phyloP scores from a whole-genome alignment of 148 eudicot genomes.

The Drosera capensis region DNA sequence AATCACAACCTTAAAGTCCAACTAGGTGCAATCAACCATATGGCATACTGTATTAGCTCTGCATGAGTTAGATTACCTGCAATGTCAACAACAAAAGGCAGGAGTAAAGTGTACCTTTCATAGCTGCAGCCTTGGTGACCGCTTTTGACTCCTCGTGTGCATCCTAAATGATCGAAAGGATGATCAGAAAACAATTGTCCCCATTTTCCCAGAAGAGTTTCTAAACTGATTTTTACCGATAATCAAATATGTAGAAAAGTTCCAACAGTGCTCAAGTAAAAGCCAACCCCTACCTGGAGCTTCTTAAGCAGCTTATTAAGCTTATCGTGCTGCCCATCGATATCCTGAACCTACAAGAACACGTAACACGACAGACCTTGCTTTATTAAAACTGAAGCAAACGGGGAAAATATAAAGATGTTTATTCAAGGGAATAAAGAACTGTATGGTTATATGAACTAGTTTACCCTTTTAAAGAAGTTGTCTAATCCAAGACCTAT shows the following conservation, averaged over 20 bases:
- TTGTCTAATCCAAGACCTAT: slow-evolving; percentile 66
- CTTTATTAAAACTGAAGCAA: not conserved
- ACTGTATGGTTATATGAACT: not conserved
- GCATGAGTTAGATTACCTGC: no score
- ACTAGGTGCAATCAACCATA: no score
- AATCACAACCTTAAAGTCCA: no score
- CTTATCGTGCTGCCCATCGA: slow-evolving; percentile 71
- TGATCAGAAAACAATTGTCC: slow-evolving; percentile 1
- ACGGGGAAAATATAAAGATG: not conserved
- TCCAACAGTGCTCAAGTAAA: not conserved
- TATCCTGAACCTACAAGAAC: slow-evolving; percentile 55
- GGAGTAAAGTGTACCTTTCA: slow-evolving; percentile 50
- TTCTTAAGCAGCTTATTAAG: slow-evolving; percentile 50
- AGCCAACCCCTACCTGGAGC: slow-evolving; percentile 52
- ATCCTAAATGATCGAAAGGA: slow-evolving; percentile 35
- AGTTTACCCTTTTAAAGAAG: slow-evolving; percentile 54
- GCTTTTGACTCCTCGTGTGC: slow-evolving; percentile 92
- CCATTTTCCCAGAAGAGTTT: no score
- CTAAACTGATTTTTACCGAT: no score
- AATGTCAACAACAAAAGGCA: not conserved
- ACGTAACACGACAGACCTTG: not conserved
- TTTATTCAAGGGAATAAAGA: not conserved
- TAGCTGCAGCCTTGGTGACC: slow-evolving; percentile 81
- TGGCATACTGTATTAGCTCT: no score
- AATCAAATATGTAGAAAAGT: not conserved